Evolutionary conservation across 805 yeast species (phyloP), one percentile per base, ranked within the genome.

Genomic region (Candida insectorum): DNA sequence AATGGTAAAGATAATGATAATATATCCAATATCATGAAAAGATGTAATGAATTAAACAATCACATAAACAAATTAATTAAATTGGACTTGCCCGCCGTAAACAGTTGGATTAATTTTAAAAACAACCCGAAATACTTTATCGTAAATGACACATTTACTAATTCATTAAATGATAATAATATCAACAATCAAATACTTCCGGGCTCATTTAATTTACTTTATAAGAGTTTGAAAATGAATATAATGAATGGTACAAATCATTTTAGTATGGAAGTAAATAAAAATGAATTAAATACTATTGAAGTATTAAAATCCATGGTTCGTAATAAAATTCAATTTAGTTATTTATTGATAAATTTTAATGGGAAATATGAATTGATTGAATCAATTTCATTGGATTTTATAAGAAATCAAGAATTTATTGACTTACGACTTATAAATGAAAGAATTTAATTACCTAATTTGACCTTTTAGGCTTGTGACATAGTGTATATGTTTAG

Each of bases 91-190:
- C 59, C 54, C 31, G 53, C 48, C 4, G 48, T 55, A 4, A 37
- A 46, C 4, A 37, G 48, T 2, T 43, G 65, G 37, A 38, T 58
- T 5, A 50, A 50, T 30, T 57, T 67, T 63, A 34, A 43, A 3
- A 32, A 33, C 16, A 29, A 37, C 19, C 21, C 27, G 7, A 20
- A 27, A 18, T 32, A 33, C 17, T 19, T 31, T 2, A 30, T 37
- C 7, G 21, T 27, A 10, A 34, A 33, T 6, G 36, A 36, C 14
- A 17, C 31, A 29, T 11, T 17, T 9, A 22, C 16, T 15, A 27
- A 26, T 23, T 16, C 14, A 13, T 14, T 24, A 13, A 32, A 39
- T 9, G 52, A 52, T 30, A 58, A 40, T 22, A 46, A 45, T 9
- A 46, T 51, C 9, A 51, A 46, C 27, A 39, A 49, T 12, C 36